Evolutionary conservation across 2,329 filamentous ascomycete species (phyloP), one percentile per base, ranked within the genome.

Genomic region (Cryphonectria nitschkei): DNA sequence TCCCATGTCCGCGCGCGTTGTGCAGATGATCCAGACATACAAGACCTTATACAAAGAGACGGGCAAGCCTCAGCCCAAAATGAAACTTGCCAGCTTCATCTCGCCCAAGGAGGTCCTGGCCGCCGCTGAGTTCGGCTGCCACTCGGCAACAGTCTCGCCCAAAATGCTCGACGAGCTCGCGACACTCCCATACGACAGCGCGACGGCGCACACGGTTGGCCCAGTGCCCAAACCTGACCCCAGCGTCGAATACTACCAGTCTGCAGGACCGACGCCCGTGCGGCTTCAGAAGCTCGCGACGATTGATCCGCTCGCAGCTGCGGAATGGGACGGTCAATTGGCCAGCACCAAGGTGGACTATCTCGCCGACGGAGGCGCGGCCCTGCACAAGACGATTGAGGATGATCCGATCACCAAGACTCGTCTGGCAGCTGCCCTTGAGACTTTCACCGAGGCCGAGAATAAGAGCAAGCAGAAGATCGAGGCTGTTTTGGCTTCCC

Each of bases 11-110:
- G 77, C 84, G 0, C 80, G 84, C 22, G 76, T 85, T n/a, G 71
- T 85, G 29, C 83, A 85, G 73, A 86, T 86, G 60, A 76, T 85
- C 22, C 82, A 85, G 71, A 83, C 80, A 0, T 86, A 85, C 76
- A 81, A 79, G 70, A 79, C 78, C 3, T 78, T 85, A 29, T 83
- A 83, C 71, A 80, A 79, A 65, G 80, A 84, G 73, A 86, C 84
- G 0, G 84, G 84, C n/a, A 80, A 81, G 70, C 79, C 82, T 67
- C 84, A 86, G 75, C 84, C 85, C 1, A 76, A 84, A 14, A 73
- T 86, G 19, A 86, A 85, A 75, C 82, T 82, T 58, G 83, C 83
- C 3, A 83, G 82, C 75, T 83, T 84, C 72, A 78, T 85, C 73
- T 80, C 81, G 0, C 73, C 79, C 5, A 78, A 82, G 26, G 83